Evolutionary conservation across 2,329 filamentous ascomycete genomes (phyloP).

Genomic region (Xylariaceae sp.): DNA sequence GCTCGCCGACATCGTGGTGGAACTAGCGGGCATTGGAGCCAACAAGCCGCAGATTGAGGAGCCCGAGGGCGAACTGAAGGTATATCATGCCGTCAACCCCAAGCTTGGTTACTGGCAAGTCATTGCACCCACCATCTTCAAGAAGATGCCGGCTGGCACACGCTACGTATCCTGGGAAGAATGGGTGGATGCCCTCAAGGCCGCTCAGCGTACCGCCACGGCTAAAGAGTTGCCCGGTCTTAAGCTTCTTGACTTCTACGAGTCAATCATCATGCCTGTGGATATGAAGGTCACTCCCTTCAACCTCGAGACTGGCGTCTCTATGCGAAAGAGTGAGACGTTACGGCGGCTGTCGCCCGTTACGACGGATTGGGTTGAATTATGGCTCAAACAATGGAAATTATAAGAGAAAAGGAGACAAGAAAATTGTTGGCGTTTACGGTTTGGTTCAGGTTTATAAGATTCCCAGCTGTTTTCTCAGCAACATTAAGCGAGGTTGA

Average conservation of each 20-base stretch:
- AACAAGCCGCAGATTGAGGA: constrained; percentile 18
- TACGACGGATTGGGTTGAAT: constrained; percentile 20
- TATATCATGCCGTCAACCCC: constrained; percentile 24
- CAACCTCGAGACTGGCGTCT: constrained; percentile 21
- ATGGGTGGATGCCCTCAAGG: constrained; percentile 22
- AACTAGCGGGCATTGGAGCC: constrained; percentile 36
- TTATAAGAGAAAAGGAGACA: constrained; percentile 14
- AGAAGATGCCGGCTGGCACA: constrained; percentile 19
- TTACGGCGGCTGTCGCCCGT: constrained; percentile 17
- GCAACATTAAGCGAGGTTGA: not conserved
- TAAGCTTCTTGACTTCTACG: constrained; percentile 25
- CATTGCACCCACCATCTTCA: constrained; percentile 18
- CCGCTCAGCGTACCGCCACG: constrained; percentile 14
- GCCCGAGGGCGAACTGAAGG: constrained; percentile 21
- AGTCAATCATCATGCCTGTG: constrained; percentile 16
- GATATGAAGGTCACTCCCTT: constrained; percentile 19
- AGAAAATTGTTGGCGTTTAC: not conserved
- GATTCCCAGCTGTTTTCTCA: not conserved
- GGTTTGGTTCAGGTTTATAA: too few relatives aligned
- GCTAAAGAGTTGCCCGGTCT: constrained; percentile 22
- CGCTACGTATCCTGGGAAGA: constrained; percentile 18
- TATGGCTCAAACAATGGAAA: constrained; percentile 24
- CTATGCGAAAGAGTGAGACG: constrained; percentile 17
- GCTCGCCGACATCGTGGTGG: constrained; percentile 41
- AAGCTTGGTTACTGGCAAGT: constrained; percentile 23